Conservation (phyloP, 208 protist genomes). For the Trypanosoma theileri region DNA sequence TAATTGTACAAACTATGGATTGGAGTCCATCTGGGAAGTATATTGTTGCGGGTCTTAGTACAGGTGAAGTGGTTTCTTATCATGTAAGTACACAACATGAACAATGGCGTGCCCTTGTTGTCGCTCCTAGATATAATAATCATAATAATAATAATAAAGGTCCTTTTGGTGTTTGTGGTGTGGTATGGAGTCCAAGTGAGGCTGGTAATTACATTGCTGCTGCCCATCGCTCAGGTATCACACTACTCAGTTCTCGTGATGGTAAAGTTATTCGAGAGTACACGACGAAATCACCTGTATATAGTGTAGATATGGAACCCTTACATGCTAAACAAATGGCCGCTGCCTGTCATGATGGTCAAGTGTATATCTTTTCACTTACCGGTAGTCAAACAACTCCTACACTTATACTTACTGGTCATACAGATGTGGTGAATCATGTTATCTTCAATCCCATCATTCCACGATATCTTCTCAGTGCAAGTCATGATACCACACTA, state of each 20-base stretch:
- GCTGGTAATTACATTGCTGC: constrained; percentile 58
- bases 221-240: constrained; percentile 53
- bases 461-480: constrained; percentile 72
- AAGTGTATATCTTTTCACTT: constrained; percentile 78
- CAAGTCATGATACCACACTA: constrained; percentile 86
- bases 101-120: constrained; percentile 55
- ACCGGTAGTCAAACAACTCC: constrained; percentile 46
- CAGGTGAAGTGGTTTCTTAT: constrained; percentile 78
- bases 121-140: constrained; percentile 12
- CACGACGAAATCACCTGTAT: constrained; percentile 41
- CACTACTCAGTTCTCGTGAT: constrained; percentile 62
- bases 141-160: constrained; percentile 1
- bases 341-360: constrained; percentile 83
- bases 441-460: constrained; percentile 77
- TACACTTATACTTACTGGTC: constrained; percentile 60
- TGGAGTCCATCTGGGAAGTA: constrained; percentile 87
- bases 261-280: constrained; percentile 78
- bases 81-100: constrained; percentile 60
- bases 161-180: constrained; percentile 39
- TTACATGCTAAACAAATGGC: constrained; percentile 61
- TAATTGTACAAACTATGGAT: constrained; percentile 74
- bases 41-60: constrained; percentile 64
- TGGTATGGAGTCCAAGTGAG: constrained; percentile 47
- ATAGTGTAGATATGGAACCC: constrained; percentile 75
- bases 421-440: constrained; percentile 76